Conservation (phyloP, 2,329 filamentous ascomycete genomes). For the Fusarium paranaense region DNA sequence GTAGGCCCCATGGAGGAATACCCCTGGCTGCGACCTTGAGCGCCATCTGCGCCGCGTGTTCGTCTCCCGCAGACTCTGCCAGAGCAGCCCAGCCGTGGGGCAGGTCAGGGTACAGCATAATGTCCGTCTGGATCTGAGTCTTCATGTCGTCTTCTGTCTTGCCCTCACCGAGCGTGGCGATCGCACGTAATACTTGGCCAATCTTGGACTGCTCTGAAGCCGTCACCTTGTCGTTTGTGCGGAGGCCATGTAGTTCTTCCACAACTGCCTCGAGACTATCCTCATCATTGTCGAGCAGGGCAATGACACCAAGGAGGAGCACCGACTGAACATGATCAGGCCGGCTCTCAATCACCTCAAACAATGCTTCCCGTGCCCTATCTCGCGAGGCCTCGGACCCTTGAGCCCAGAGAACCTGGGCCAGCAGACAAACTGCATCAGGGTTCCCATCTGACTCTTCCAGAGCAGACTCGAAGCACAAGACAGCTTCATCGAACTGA, state of each 20-base stretch:
- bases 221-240: constrained; percentile 73
- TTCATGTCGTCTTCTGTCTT: constrained; percentile 63
- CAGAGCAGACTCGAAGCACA: constrained; percentile 83
- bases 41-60: constrained; percentile 79
- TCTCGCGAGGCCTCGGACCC: constrained; percentile 79
- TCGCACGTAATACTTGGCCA: constrained; percentile 79
- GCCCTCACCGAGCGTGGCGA: constrained; percentile 70
- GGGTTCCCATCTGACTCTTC: constrained; percentile 81
- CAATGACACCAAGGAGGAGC: constrained; percentile 85
- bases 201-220: constrained; percentile 75
- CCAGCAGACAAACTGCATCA: constrained; percentile 87
- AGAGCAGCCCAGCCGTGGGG: constrained; percentile 86
- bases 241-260: constrained; percentile 79
- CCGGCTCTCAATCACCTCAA: constrained; percentile 79
- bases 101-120: constrained; percentile 84
- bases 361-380: constrained; percentile 82
- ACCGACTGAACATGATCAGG: constrained; percentile 84
- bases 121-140: constrained; percentile 77
- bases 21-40: constrained; percentile 80
- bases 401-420: constrained; percentile 93
- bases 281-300: constrained; percentile 81
- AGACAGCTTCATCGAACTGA: constrained; percentile 75
- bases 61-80: constrained; percentile 67
- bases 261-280: constrained; percentile 85
- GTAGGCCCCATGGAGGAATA: constrained; percentile 76